Conservation (phyloP, 495 filamentous ascomycete genomes). For the Penicillium ucsense region DNA sequence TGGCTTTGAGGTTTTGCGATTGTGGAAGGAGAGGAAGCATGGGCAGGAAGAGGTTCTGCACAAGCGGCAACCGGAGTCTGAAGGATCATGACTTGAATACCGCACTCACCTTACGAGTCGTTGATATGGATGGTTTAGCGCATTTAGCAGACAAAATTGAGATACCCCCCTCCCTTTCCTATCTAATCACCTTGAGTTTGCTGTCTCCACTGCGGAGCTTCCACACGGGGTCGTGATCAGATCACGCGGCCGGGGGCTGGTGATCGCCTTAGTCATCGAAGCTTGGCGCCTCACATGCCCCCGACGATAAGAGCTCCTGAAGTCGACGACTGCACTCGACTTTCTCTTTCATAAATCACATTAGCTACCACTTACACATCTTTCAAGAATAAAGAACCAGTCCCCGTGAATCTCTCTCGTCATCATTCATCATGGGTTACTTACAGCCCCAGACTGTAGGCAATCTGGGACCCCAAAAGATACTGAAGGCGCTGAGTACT, state of each 20-base stretch:
- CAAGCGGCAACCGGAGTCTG: constrained; percentile 5
- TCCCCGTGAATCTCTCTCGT: background rate
- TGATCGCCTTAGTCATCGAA: constrained; percentile 18
- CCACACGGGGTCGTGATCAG: background rate
- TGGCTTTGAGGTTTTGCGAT: constrained; percentile 51
- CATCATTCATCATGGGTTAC: constrained; percentile 9
- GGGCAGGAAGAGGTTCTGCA: constrained; percentile 34
- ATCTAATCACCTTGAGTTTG: background rate
- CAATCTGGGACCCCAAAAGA: constrained; percentile 32
- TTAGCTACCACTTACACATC: background rate
- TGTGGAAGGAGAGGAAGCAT: constrained; percentile 47
- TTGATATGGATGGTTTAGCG: too few species aligned
- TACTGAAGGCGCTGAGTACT: constrained; percentile 30
- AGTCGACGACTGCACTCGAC: background rate
- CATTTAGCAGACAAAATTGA: constrained; percentile 3
- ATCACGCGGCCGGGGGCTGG: constrained; percentile 3
- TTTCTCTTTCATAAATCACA: background rate
- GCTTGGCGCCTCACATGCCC: background rate
- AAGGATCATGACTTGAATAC: too few species aligned
- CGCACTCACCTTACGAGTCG: too few species aligned
- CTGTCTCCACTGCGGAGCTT: background rate
- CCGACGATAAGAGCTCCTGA: constrained; percentile 3
- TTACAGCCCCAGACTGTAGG: constrained; percentile 16
- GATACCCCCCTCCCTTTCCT: constrained; percentile 14
- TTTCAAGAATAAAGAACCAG: background rate